Evolutionary conservation across 2,329 filamentous ascomycete genomes (phyloP), one percentile per base, ranked within the genome.

Genomic region (Didymella segeticola): DNA sequence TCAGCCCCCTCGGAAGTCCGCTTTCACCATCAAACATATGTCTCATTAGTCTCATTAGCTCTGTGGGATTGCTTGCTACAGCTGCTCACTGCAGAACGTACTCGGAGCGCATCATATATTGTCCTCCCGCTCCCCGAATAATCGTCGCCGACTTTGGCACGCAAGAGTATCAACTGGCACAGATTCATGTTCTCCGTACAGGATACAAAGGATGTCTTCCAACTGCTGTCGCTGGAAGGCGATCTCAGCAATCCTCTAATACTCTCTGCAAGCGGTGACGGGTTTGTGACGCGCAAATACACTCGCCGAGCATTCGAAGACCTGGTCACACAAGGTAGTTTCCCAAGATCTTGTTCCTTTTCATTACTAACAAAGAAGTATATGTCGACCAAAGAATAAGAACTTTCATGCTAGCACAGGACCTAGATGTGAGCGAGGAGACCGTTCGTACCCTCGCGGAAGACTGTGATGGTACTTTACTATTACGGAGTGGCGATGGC

Each of bases 121-220:
- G 14, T 20, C 22, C 36, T 41, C 9, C 3, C 4, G 15, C 26
- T 17, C 20, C 3, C 3, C 27, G 9, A 12, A 19, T 15, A 9
- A 7, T n/a, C 10, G 14, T 31, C 4, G 17, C 19, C 31, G 26
- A 33, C 12, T 14, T 17, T 19, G 19, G n/a, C 34, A 17, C n/a
- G 19, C 25, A 7, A 19, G 26, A 19, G 17, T 23, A 29, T 22
- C 30, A 3, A 38, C 38, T 9, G 14, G 15, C 34, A 23, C 8
- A 4, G 10, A 53, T 60, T 30, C 33, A 74, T 74, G 70, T 75
- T 75, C 43, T 70, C 71, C 8, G 45, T 51, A n/a, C 64, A 68
- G 23, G 72, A 75, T 49, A 58, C 70, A 9, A 66, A 58, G 29
- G 62, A 70, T 15, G 54, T 74, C 3, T 63, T 64, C 22, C 47